A percentile compares a stretch with the other conserved stretches of the same genome.
These are phyloP conservation scores for Carex parvula DNA, from an alignment of 176 grass and related monocot genomes.

Conservation along the genomic window DNA sequence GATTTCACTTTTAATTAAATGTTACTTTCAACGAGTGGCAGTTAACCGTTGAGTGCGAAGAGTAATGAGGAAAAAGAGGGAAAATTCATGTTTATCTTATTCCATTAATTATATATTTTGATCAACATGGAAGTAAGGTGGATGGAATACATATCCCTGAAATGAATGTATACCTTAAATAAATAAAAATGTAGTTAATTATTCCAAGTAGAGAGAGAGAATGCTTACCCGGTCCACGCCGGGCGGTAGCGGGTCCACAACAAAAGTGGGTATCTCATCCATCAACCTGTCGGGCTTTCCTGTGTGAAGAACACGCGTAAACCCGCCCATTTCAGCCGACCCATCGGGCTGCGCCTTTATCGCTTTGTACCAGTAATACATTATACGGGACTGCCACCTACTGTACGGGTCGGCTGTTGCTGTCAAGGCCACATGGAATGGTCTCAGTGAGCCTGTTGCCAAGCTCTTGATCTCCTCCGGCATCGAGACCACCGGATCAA, in stretches of 20 bases:
- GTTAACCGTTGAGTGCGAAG: too few relatives aligned
- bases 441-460: constrained; percentile 20
- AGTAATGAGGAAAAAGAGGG: too few relatives aligned
- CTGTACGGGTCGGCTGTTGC: constrained; percentile 56
- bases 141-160: too few relatives aligned
- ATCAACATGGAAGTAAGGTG: too few relatives aligned
- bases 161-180: too few relatives aligned
- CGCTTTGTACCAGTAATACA: constrained; percentile 93
- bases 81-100: not conserved
- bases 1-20: not conserved
- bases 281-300: constrained; percentile 65
- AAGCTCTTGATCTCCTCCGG: constrained; percentile 29
- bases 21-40: not conserved
- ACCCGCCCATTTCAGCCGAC: constrained; percentile 73
- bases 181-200: not conserved
- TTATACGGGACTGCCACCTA: constrained; percentile 77
- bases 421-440: constrained; percentile 82
- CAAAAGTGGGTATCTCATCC: constrained; percentile 90
- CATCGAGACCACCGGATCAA: constrained; percentile 48
- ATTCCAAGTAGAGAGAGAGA: not conserved
- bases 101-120: not conserved
- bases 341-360: constrained; percentile 38
- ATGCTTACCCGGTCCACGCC: constrained; percentile 59
- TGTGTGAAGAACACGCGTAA: constrained; percentile 82
- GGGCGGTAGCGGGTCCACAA: constrained; percentile 62